Base-by-base conservation (phyloP, 2,329 filamentous ascomycete species). In the Stemphylium vesicarium region DNA sequence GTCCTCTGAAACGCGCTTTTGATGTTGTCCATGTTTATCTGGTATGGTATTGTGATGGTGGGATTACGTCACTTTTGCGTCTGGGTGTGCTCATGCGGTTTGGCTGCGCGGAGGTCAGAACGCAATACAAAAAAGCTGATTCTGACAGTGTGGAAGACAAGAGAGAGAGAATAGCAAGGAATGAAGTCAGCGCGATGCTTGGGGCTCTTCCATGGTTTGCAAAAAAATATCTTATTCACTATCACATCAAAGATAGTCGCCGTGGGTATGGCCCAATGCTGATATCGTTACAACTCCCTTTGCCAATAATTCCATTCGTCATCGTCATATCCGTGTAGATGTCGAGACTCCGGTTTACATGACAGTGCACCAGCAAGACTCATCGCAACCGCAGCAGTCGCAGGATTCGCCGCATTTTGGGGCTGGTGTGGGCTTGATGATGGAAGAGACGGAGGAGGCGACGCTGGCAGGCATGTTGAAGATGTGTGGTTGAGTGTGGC, bases 361-460 rank as follows among this genome's bases (percentile, higher is more conserved):
- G 32, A 55, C 52, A 9, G 16, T 29, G 47, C 52, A 55, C 52
- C 52, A 55, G 47, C 73, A 76, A 16, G 71, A 73, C 55, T 76
- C 73, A 13, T 70, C 71, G 57, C 71, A 74, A 44, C 73, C 73
- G 58, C 73, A 76, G 70, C 73, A 76, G 16, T 73, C 73, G 62
- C 73, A 76, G 24, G 52, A 55, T 42, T 76, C 74, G 36, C 73
- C 73, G 55, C 73, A 76, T 46, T 54, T 54, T 31, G 65, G 60
- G 50, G 72, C 65, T 16, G 72, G 72, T 53, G 69, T 66, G 35
- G 72, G 71, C 69, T 74, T 75, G 63, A 75, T 53, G 66, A 75
- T 75, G 56, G 71, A 73, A 31, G 66, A 61, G 59, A 75, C 61
- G 36, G 68, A 71, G 13, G 70, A 75, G 38, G 71, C 65, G 54